Percentiles rank a stretch among this genome's conserved stretches.
Conservation (phyloP, 352 stramenopile species). For the Phytopythium sindhum region DNA sequence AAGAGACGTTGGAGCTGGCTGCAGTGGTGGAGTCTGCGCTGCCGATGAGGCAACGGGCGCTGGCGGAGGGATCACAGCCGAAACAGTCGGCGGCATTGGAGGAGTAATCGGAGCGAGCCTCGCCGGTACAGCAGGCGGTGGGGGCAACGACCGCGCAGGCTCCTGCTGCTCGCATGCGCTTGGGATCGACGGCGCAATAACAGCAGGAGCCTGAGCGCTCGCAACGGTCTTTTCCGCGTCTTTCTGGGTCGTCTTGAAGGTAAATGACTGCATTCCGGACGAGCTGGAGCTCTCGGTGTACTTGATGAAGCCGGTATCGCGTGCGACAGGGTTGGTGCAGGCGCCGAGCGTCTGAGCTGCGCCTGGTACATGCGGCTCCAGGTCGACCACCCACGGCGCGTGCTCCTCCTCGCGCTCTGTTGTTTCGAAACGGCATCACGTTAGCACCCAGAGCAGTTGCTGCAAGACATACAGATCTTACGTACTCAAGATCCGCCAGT, state of each 20-base stretch:
- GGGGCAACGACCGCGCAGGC: conserved; percentile 10
- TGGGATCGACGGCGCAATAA: not conserved
- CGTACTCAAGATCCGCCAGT: conserved; percentile 68
- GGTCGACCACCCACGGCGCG: conserved; percentile 44
- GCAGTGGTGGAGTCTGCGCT: conserved; percentile 4
- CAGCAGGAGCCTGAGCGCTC: not conserved
- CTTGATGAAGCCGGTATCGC: conserved; percentile 51
- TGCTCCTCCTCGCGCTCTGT: conserved; percentile 41
- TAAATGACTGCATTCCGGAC: conserved; percentile 55
- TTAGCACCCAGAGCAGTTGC: not conserved
- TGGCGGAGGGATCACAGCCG: conserved; percentile 13
- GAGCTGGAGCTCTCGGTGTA: conserved; percentile 38
- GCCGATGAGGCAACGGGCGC: conserved; percentile 13
- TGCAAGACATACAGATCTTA: not conserved
- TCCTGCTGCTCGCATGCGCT: conserved; percentile 5
- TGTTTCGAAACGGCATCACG: not conserved
- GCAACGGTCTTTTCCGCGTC: conserved; percentile 25
- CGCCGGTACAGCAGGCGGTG: conserved; percentile 9
- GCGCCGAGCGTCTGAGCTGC: conserved; percentile 29
- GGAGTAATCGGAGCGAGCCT: not conserved
- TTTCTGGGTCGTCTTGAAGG: conserved; percentile 60
- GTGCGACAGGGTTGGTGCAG: conserved; percentile 61
- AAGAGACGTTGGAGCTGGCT: not conserved
- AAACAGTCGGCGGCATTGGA: not conserved
- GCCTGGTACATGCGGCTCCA: conserved; percentile 37